Evolutionary conservation across 2,329 filamentous ascomycete genomes (phyloP).

Genomic region (Cladophialophora exuberans): DNA sequence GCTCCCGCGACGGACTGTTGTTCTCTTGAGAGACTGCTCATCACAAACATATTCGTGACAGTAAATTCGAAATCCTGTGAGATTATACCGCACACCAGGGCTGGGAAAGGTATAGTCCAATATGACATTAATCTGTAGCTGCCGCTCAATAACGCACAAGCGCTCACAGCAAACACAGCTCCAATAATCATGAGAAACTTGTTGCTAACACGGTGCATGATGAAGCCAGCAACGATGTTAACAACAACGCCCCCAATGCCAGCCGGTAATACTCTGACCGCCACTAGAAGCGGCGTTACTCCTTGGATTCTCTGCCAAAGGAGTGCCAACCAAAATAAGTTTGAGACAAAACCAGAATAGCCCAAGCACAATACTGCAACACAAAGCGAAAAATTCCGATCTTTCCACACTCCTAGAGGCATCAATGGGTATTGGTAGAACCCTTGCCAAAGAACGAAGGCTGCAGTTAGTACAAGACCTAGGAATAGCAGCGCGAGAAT

Average conservation of each 20-base stretch:
- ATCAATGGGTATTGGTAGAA: slow-evolving; percentile 55
- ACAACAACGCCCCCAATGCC: slow-evolving; percentile 65
- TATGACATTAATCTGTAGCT: slow-evolving; percentile 60
- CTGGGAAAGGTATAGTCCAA: slow-evolving; percentile 68
- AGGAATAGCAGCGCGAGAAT: slow-evolving; percentile 67
- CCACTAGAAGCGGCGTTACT: slow-evolving; percentile 61
- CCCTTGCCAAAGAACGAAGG: slow-evolving; percentile 67
- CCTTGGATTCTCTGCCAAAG: slow-evolving; percentile 64
- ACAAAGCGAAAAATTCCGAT: slow-evolving; percentile 67
- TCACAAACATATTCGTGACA: slow-evolving; percentile 73
- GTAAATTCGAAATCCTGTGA: slow-evolving; percentile 73
- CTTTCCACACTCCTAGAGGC: slow-evolving; percentile 55
- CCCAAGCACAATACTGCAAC: slow-evolving; percentile 62
- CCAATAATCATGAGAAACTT: slow-evolving; percentile 63
- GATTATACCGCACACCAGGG: slow-evolving; percentile 62
- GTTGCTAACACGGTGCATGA: slow-evolving; percentile 68
- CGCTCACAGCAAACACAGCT: slow-evolving; percentile 46
- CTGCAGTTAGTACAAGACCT: slow-evolving; percentile 58
- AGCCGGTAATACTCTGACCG: slow-evolving; percentile 67
- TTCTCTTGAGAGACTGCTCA: slow-evolving; percentile 63
- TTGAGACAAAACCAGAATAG: slow-evolving; percentile 64
- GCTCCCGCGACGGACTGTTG: slow-evolving; percentile 69
- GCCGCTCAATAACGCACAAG: slow-evolving; percentile 60
- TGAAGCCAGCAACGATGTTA: slow-evolving; percentile 64
- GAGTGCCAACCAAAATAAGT: slow-evolving; percentile 67